Evolutionary conservation across 345 rosid species (phyloP), one percentile per base, ranked within the genome.

Genomic region (Mangifera indica): DNA sequence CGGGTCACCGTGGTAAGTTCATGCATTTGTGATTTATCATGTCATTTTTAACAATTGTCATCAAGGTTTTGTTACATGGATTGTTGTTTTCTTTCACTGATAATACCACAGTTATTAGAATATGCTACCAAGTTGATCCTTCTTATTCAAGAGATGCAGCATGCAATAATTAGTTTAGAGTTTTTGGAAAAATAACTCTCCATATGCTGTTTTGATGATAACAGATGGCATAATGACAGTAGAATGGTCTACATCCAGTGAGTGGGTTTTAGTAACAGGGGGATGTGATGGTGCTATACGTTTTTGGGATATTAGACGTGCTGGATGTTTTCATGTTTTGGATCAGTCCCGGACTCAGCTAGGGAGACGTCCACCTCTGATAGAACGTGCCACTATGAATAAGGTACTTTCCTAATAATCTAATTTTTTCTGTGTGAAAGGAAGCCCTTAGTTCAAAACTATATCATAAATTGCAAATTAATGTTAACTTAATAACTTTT

Each of bases 261-360:
- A 94, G 81, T 94, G 93, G 95, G 83, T 92, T 73, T 80, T 95
- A 87, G 69, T 89, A 71, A 90, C 99, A 90, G 99, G 96, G 17
- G 99, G 98, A 0, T 92, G 92, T 83, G 98, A 95, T 80, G 99
- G 99, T 71, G 97, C 99, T 20, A 95, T 91, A 82, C 91, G 99
- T 34, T 89, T 92, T 73, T 95, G 98, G 99, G 98, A 92, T 79
- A 95, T 94, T 42, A 87, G 97, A 70, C 95, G 91, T 40, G 95
- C 98, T 57, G 98, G 99, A 65, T 95, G 98, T 72, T 91, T 87
- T 76, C 90, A 71, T 80, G 96, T 92, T 74, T 79, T 95, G 70
- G 91, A 92, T 81, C 99, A 95, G 74, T 88, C 94, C 17, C 90
- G 72, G 46, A 77, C 97, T 49, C 98, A 95, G 79, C 91, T 92